Percentiles rank a stretch among this genome's conserved stretches.
phyloP scores from a whole-genome alignment of 2,329 filamentous ascomycete species.

The Sporothrix euskadiensis region DNA sequence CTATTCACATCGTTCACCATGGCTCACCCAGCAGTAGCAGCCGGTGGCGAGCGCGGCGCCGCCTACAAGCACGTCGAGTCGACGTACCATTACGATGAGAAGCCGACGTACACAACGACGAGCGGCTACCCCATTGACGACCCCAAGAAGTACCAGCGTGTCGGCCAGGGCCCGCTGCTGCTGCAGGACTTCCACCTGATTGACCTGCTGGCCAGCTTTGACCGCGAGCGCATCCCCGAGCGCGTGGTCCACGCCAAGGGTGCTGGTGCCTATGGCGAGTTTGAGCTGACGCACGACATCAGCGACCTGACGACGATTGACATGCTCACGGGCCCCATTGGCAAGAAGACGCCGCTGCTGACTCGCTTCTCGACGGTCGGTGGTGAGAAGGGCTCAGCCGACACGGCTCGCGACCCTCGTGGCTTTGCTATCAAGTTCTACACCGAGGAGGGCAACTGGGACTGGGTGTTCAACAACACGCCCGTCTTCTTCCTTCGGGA shows the following conservation, averaged over 20 bases:
- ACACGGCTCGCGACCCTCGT: constrained; percentile 75
- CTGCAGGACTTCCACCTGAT: constrained; percentile 67
- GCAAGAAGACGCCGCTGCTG: constrained; percentile 60
- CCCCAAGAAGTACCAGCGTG: constrained; percentile 39
- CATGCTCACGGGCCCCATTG: constrained; percentile 31
- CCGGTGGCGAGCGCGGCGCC: not conserved
- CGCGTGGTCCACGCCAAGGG: constrained; percentile 37
- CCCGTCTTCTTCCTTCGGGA: constrained; percentile 77
- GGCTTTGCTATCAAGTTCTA: constrained; percentile 76
- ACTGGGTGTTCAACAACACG: constrained; percentile 72
- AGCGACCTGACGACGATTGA: constrained; percentile 29
- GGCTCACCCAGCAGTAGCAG: not conserved
- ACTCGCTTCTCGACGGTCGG: constrained; percentile 74
- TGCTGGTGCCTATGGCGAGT: constrained; percentile 36
- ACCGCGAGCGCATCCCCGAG: constrained; percentile 41
- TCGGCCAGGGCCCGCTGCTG: constrained; percentile 54
- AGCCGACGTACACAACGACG: constrained; percentile 60
- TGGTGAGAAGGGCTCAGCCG: constrained; percentile 70
- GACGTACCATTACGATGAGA: constrained; percentile 58
- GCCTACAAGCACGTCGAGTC: constrained; percentile 34
- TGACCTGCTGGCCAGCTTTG: constrained; percentile 59
- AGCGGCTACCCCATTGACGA: constrained; percentile 60
- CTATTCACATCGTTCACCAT: not conserved
- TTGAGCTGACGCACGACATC: constrained; percentile 35
- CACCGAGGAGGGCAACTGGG: constrained; percentile 73